Evolutionary conservation across 2,329 filamentous ascomycete species (phyloP).

Genomic region (Pyricularia sp.): DNA sequence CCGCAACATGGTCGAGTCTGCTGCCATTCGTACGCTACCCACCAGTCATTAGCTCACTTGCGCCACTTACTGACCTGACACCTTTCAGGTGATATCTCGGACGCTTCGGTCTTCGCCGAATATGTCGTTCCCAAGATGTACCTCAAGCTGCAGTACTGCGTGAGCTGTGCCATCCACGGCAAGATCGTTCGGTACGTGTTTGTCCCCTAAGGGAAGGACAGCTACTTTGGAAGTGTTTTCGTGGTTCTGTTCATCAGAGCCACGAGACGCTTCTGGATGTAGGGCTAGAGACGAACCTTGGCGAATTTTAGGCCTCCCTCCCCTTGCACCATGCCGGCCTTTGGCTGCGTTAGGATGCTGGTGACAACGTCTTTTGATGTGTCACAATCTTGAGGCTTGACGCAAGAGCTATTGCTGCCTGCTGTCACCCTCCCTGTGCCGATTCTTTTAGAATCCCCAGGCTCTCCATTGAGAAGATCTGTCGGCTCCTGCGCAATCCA

Average conservation of each 20-base stretch:
- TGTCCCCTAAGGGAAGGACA: slow-evolving; percentile 46
- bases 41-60: neutral
- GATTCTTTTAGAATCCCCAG: neutral
- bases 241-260: slow-evolving; percentile 20
- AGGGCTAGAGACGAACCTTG: slow-evolving; percentile 30
- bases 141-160: slow-evolving; percentile 99
- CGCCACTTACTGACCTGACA: neutral
- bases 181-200: slow-evolving; percentile 98
- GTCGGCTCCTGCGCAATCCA: neutral
- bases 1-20: slow-evolving; percentile 99
- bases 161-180: slow-evolving; percentile 99
- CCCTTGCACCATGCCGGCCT: slow-evolving; percentile 7
- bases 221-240: slow-evolving; percentile 29
- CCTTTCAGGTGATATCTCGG: slow-evolving; percentile 91
- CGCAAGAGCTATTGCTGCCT: neutral
- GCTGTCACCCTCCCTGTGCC: neutral
- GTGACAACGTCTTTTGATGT: neutral
- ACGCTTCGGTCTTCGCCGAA: slow-evolving; percentile 98
- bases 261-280: neutral
- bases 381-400: neutral
- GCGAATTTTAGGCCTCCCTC: slow-evolving; percentile 13
- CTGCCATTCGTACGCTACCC: slow-evolving; percentile 84
- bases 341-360: neutral
- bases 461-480: neutral
- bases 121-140: slow-evolving; percentile 99